Base-by-base conservation (phyloP, 2,329 filamentous ascomycete species). In the Colletotrichum orbiculare region DNA sequence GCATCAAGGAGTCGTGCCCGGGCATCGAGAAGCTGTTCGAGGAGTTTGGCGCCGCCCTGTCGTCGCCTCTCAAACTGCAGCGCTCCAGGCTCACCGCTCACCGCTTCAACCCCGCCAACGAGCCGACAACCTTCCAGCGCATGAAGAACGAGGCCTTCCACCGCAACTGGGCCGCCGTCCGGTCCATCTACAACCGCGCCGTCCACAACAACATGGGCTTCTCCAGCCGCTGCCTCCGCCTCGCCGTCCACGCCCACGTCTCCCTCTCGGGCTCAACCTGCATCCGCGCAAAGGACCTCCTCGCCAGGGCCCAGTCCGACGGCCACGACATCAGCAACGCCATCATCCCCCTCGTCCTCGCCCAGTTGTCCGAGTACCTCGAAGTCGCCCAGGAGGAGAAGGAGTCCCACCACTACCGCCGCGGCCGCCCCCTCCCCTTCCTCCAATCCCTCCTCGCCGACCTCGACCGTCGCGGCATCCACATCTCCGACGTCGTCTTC, bases 241-340 rank as follows among this genome's bases (percentile, higher is more conserved):
- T 85, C 6, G 83, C 81, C 8, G 79, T 87, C 8, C 69, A 78
- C 9, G 82, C 83, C 2, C 75, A 78, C 12, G 69, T 86, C 54
- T 72, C 72, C 13, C 49, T 70, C 13, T 71, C 77, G 42, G 71
- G 70, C 4, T 61, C 71, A 3, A 69, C 72, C 47, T 63, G 76
- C 52, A 62, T 70, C 50, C 50, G 70, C 17, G 82, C 83, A 1
- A 72, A 77, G 15, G 68, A 67, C 0, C 72, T 86, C 13, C 76
- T 87, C 6, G 70, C 71, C 6, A 69, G 72, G 37, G 81, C 82
- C 0, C 75, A 81, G 41, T 55, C 67, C 1, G 70, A 75, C 10
- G 83, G 82, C 5, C 71, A 77, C 10, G 79, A 86, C 62, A 75
- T 83, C 6, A 78, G 73, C 50, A 64, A 69, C 1, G 81, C 79